Evolutionary conservation across 352 stramenopile genomes (phyloP), one percentile per base, ranked within the genome.

Genomic region (Phytophthora pseudosyringae): DNA sequence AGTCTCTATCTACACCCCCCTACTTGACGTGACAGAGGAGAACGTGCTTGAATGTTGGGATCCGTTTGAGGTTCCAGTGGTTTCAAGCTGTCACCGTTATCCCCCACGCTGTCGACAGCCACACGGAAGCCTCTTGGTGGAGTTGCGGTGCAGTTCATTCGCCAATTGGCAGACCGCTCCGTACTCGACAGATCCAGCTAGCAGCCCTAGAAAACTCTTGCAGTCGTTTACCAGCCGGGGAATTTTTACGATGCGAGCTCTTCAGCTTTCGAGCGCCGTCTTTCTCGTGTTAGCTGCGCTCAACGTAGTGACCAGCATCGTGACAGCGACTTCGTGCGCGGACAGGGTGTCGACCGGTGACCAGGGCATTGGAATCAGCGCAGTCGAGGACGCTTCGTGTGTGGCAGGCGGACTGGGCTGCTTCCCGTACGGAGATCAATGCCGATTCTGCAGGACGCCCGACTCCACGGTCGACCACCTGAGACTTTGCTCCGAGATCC

Each of bases 341-440:
- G 43, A 62, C 25, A 64, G 36, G 67, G 74, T 71, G 15, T 65
- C 35, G 35, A 55, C 44, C 6, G 75, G 72, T 3, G 76, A 88
- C 45, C 39, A 69, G 8, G 57, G 28, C 4, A 40, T 63, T 48
- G 76, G 76, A 10, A 71, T 86, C 35, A 76, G 47, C 2, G 71
- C 73, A 28, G 72, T 73, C 36, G 69, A 72, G 8, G 79, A 88
- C 40, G 33, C 61, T 33, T 32, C 58, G 0, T 88, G 79, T 49
- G 45, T 54, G 1, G 32, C 49, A 10, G 62, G 64, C 18, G 62
- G 60, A 16, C 51, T 74, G 33, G 69, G 70, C 3, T 81, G 69
- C 15, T 77, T 75, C 41, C 31, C 57, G 5, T 39, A 47, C 16
- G 59, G 54, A 15, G 52, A 69, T 8, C 31, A 68, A 35, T 76